Base-by-base conservation (phyloP, 257 asterid genomes). In the Salvia miltiorrhiza region DNA sequence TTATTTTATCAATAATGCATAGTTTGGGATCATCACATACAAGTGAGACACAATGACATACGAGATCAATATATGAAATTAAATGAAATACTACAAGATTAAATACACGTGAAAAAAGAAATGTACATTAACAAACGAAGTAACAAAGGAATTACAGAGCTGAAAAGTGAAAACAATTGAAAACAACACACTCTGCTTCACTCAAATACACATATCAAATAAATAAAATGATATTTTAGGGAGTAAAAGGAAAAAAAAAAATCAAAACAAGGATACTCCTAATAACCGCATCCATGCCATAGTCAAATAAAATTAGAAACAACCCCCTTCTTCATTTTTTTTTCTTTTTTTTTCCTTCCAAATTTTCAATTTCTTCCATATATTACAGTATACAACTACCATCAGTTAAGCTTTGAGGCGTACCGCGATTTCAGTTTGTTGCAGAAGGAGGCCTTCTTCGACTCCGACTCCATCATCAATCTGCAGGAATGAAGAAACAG, bases 241-340 rank as follows among this genome's bases (percentile, higher is more conserved):
- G 9, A 26, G 12, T n/a, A 62, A 55, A 55, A 57, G 32, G n/a
- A n/a, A n/a, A 57, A 44, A 47, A 41, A 39, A 7, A 8, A 53
- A 12, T n/a, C 7, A 20, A 72, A 83, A 85, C 90, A 82, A 76
- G 94, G 91, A 87, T 76, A 85, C 96, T 74, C 81, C 84, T 78
- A 89, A 89, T 86, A 87, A 73, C 70, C 64, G 92, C 95, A 92
- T 92, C 96, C 98, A 83, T 86, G 92, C 86, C 85, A 71, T 72
- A 32, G 73, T 81, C 69, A 79, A 73, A 72, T 75, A 71, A 30
- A 72, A 79, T 76, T 73, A 74, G 71, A 78, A 79, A 54, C 72
- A 67, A 72, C 73, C 57, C 73, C 57, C 33, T 16, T 60, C 63
- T n/a, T 41, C 20, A 20, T 23, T 50, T 19, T 4, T 57, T 30